Base-by-base conservation (phyloP, 257 asterid species). In the Schizonepeta tenuifolia region DNA sequence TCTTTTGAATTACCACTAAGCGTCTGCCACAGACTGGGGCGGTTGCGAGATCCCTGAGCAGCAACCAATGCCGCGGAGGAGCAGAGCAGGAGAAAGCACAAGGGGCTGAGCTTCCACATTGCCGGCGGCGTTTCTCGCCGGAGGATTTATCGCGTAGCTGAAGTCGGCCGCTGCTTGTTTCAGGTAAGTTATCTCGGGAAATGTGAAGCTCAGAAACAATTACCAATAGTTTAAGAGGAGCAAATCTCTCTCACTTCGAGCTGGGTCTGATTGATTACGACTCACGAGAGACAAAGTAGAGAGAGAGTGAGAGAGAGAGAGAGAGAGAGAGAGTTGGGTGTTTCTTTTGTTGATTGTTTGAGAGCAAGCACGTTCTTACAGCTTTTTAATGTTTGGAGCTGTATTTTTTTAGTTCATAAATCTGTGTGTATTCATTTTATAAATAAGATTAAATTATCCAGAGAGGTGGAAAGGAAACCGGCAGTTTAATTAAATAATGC, bases 41-140 rank as follows among this genome's bases (percentile, higher is more conserved):
- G 35, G 40, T 65, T 74, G 6, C 60, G 44, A 78, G 97, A 86
- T 83, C 85, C 70, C 79, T 83, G 92, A 80, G 87, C 96, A 68
- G 88, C 72, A 40, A 83, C 90, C 53, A 81, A 76, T 24, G 84
- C 87, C 46, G 69, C 86, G 14, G 81, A 54, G 12, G 82, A 77
- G 79, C 80, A 86, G 57, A 85, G 83, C 78, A 86, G 71, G 33
- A 85, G 31, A 61, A 71, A 28, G 17, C 56, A 21, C 5, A 77
- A 15, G 13, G 72, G 55, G 24, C 71, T 20, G 67, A 83, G 78
- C 73, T 79, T 84, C 86, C 83, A 85, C 93, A 88, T 90, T 80
- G 69, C 84, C 81, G 78, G 69, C 80, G 54, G 58, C 74, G 31
- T 12, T 4, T 9, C 24, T 65, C 70, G 70, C 70, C 56, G 56